Percentiles rank a stretch among this genome's conserved stretches.
Evolutionary conservation across 768 basidiomycete genomes (phyloP).

Genomic region (Lactifluus rugatus): DNA sequence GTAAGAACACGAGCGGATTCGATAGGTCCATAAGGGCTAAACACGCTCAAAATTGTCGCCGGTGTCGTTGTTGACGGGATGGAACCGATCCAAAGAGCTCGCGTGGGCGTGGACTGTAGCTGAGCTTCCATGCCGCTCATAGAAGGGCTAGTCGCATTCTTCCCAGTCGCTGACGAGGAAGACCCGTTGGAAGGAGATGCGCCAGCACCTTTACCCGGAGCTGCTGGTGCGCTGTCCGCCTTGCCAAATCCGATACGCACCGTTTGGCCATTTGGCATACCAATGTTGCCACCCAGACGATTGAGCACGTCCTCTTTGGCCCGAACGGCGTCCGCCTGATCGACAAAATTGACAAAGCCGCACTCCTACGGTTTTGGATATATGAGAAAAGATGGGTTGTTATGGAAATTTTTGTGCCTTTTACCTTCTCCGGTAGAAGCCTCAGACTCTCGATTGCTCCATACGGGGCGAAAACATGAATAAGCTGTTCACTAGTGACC

Average conservation of each 20-base stretch:
- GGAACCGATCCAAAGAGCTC: slow-evolving; percentile 96
- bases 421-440: slow-evolving; percentile 92
- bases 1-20: slow-evolving; percentile 94
- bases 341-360: slow-evolving; percentile 98
- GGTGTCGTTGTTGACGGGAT: slow-evolving; percentile 95
- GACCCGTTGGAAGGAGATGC: slow-evolving; percentile 55
- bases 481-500: slow-evolving; percentile 89
- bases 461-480: slow-evolving; percentile 92
- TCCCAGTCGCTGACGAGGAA: slow-evolving; percentile 40
- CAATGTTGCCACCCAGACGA: slow-evolving; percentile 87
- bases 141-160: slow-evolving; percentile 44
- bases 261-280: slow-evolving; percentile 89
- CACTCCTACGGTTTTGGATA: slow-evolving; percentile 59
- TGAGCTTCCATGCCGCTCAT: slow-evolving; percentile 73
- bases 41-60: slow-evolving; percentile 88
- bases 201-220: slow-evolving; percentile 67
- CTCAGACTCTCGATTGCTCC: slow-evolving; percentile 95
- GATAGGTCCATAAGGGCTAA: slow-evolving; percentile 95
- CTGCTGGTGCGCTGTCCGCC: slow-evolving; percentile 90
- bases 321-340: slow-evolving; percentile 89
- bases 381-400: background rate
- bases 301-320: slow-evolving; percentile 98
- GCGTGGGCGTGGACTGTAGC: slow-evolving; percentile 82
- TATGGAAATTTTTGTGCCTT: slow-evolving; percentile 6
- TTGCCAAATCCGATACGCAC: slow-evolving; percentile 98